These are phyloP conservation scores for Thalassiosira sp. DNA, from an alignment of 352 stramenopile genomes.

Conservation along the genomic window DNA sequence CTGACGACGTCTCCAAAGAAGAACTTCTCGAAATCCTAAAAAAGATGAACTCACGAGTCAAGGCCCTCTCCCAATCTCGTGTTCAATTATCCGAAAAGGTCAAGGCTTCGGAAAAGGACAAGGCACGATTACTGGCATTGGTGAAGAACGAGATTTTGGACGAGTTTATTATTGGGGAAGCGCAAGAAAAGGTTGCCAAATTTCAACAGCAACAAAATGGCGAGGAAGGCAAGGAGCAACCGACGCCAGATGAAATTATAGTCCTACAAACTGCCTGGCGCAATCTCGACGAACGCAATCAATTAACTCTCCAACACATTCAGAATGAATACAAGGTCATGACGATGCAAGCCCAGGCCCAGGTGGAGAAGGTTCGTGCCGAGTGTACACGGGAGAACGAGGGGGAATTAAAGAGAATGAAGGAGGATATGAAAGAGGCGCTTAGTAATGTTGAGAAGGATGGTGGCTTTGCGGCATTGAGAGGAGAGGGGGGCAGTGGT, in stretches of 20 bases:
- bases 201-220: slow-evolving; percentile 9
- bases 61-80: slow-evolving; percentile 57
- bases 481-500: too few relatives aligned
- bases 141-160: slow-evolving; percentile 73
- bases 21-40: slow-evolving; percentile 79
- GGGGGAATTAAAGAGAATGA: slow-evolving; percentile 48
- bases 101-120: slow-evolving; percentile 60
- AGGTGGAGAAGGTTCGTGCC: slow-evolving; percentile 56
- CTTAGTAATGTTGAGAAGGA: slow-evolving; percentile 39
- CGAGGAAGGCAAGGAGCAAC: slow-evolving; percentile 8
- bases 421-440: slow-evolving; percentile 55
- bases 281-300: slow-evolving; percentile 56
- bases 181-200: slow-evolving; percentile 24
- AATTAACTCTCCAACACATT: slow-evolving; percentile 63
- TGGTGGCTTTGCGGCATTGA: slow-evolving; percentile 42
- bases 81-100: slow-evolving; percentile 68
- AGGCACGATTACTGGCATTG: slow-evolving; percentile 60
- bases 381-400: slow-evolving; percentile 40
- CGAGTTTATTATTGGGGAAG: slow-evolving; percentile 43
- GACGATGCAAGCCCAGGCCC: slow-evolving; percentile 50
- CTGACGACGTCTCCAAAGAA: slow-evolving; percentile 65
- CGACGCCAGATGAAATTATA: slow-evolving; percentile 45
- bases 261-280: slow-evolving; percentile 69
- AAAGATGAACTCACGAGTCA: slow-evolving; percentile 83
- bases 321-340: slow-evolving; percentile 70